Base-by-base conservation (phyloP, 306 rosid genomes). In the Acmispon strigosus region DNA sequence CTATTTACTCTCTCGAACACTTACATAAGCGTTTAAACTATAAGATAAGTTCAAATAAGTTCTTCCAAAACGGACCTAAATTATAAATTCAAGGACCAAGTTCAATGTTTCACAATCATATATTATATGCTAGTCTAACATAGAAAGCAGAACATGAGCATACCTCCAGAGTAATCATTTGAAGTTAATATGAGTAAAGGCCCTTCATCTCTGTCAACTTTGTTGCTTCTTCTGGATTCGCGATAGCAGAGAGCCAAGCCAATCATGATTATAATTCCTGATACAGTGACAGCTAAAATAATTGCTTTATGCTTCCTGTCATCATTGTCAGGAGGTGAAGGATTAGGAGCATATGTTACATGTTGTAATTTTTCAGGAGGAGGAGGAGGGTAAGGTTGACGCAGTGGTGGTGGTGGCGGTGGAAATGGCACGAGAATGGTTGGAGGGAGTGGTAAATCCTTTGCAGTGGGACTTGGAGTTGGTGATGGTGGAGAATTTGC, bases 161-260 rank as follows among this genome's bases (percentile, higher is more conserved):
- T 87, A 91, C 96, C 90, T 41, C 85, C 70, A 19, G 88, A 43
- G 72, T 80, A 71, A 66, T 85, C 81, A 47, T 52, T 63, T 16
- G 82, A 57, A 54, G 83, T 51, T 77, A 91, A 54, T 66, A 76
- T 19, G 47, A 87, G 82, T 19, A 86, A 75, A 68, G 92, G 87
- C 3, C 66, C 55, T 16, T 80, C 94, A 37, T 84, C 88, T 56
- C 53, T 89, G n/a, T 74, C 83, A 52, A 6, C 24, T 58, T 66
- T 61, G 54, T 66, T 43, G 48, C 16, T 49, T 4, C 41, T 61
- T 45, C 61, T 59, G 47, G 39, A 13, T 76, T 64, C 80, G 1
- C 80, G 12, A 57, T 73, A 73, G 77, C 92, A 89, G n/a, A 82
- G 73, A 13, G 77, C 19, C 13, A 86, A 4, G 10, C 76, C 80